Evolutionary conservation across 176 grass and related monocot species (phyloP), one percentile per base, ranked within the genome.

Genomic region (Microstegium vimineum): DNA sequence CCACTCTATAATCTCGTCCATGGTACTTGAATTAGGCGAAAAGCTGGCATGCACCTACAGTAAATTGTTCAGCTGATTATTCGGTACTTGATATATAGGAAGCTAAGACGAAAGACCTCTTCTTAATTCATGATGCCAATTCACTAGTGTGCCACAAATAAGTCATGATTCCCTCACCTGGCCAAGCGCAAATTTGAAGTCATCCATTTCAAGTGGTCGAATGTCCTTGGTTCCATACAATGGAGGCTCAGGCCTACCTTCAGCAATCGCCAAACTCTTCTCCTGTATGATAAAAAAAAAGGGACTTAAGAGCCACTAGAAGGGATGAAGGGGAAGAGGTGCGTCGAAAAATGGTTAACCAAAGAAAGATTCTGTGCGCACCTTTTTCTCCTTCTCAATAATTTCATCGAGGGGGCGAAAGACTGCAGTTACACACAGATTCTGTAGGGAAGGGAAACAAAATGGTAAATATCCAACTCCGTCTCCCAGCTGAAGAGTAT

Each of bases 21-120:
- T 91, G 71, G 77, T 91, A 35, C 47, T 25, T 34, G 91, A 93
- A 81, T 91, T 87, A 22, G 89, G 81, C 26, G 89, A 91, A 37
- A 91, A 76, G 82, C 94, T 97, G 22, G 91, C 86, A 54, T 81
- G 82, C 18, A 91, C 91, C 94, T 97, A 81, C 43, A 91, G 69
- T 20, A 87, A 43, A 74, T 64, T 18, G 59, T 47, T 38, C 54
- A 66, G 54, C 25, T 26, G 38, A 47, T 76, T 61, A 81, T 51
- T 46, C 60, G 23, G 8, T 61, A 41, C 28, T 43, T 62, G 66
- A 78, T 36, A 76, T 56, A 23, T 6, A 57, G 52, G 23, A 22
- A 70, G 67, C 30, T 32, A 80, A 31, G 23, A 30, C 38, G 73
- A 40, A 62, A 9, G 1, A 20, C 8, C 7, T 71, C 6, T 4